Base-by-base conservation (phyloP, 106 monocot species). In the Vanilla planifolia region DNA sequence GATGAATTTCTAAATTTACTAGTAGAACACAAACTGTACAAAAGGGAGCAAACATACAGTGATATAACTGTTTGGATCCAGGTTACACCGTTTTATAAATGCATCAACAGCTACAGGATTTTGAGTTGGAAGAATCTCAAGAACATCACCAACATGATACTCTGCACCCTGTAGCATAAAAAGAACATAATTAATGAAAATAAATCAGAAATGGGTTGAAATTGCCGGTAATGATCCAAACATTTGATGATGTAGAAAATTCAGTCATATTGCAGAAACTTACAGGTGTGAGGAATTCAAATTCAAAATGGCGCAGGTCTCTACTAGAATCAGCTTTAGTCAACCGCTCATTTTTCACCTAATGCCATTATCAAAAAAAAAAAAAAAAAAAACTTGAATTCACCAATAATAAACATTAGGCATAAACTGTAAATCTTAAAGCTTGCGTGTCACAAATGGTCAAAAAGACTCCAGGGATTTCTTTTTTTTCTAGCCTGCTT, bases 111-210 rank as follows among this genome's bases (percentile, higher is more conserved):
- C 61, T 41, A 37, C 32, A 6, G 80, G 79, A 78, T 90, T 66
- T 52, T 96, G 95, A 67, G 75, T 51, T 33, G 95, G 95, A 16
- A 95, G 89, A 78, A 95, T 75, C 64, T 95, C 95, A 28, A 86
- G 80, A 59, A 84, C 76, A 72, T 95, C 95, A 55, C 95, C 95
- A n/a, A 86, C 67, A 48, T 90, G 66, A 77, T 90, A 95, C n/a
- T 76, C 66, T 36, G 76, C 59, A 8, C 34, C 78, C 93, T 93
- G 61, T 35, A 62, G 42, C 21, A 19, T n/a, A 6, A 33, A 29
- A 32, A 2, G 20, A 56, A 41, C 8, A 14, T 36, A 17, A 50
- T 27, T 8, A 23, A 55, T 68, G 15, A 68, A 43, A 7, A 9
- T 40, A 3, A 40, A 40, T 7, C 1, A 40, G 40, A 40, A 40